Evolutionary conservation across 2,329 filamentous ascomycete species (phyloP).

Genomic region (Verruconis gallopava): DNA sequence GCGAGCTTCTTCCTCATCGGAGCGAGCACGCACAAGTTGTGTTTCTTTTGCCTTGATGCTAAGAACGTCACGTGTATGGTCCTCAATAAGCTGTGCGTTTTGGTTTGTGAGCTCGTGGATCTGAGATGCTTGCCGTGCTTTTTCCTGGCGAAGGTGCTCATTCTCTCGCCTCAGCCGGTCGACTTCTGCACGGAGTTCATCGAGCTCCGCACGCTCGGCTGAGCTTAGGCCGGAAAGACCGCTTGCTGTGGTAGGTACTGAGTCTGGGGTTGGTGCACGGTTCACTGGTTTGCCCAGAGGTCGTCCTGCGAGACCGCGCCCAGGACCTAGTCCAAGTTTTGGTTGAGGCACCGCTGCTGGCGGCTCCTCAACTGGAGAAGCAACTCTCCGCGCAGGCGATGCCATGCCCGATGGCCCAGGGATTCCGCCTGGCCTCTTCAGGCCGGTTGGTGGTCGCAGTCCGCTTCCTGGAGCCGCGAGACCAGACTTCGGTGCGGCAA

Average conservation of each 20-base stretch:
- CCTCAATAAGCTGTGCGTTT: slow-evolving; percentile 92
- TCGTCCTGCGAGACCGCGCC: slow-evolving; percentile 68
- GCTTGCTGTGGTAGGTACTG: slow-evolving; percentile 48
- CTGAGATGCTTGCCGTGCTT: slow-evolving; percentile 69
- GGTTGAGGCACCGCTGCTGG: slow-evolving; percentile 31
- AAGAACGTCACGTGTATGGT: slow-evolving; percentile 87
- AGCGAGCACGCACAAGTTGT: slow-evolving; percentile 80
- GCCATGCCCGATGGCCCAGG: slow-evolving; percentile 5
- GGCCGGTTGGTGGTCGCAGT: slow-evolving; percentile 10
- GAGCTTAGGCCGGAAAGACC: slow-evolving; percentile 47
- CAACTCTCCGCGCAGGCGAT: slow-evolving; percentile 6
- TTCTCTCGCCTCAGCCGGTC: slow-evolving; percentile 62
- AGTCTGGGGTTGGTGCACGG: slow-evolving; percentile 35
- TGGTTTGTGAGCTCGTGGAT: slow-evolving; percentile 92
- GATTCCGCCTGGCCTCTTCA: slow-evolving; percentile 4
- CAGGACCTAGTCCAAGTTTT: slow-evolving; percentile 49
- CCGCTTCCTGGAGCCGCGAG: slow-evolving; percentile 23
- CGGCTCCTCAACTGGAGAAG: slow-evolving; percentile 23
- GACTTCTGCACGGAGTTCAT: slow-evolving; percentile 73
- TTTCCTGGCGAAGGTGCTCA: slow-evolving; percentile 72
- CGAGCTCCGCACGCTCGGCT: slow-evolving; percentile 82
- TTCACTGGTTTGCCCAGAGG: slow-evolving; percentile 66
- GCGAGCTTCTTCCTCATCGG: slow-evolving; percentile 80
- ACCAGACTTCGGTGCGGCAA: slow-evolving; percentile 29
- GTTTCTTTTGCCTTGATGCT: slow-evolving; percentile 98